These are phyloP conservation scores for Xerocomus nothofagi DNA, from an alignment of 1,284 basidiomycete genomes.

Conservation along the genomic window DNA sequence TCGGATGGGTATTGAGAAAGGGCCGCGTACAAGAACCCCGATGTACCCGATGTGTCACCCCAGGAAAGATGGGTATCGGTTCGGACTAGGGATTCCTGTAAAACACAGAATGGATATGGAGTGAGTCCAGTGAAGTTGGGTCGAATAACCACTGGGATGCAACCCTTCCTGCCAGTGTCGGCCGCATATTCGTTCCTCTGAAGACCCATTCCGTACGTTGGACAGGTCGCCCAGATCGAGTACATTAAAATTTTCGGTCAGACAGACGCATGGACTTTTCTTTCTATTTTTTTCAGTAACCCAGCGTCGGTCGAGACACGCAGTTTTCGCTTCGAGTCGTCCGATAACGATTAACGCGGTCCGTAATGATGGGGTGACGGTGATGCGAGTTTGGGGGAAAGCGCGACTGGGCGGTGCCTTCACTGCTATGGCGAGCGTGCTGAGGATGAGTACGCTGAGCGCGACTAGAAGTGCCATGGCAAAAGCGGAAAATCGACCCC, in stretches of 20 bases:
- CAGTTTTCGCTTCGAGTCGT: conserved; percentile 25
- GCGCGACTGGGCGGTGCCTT: conserved; percentile 5
- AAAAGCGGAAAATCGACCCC: conserved; percentile 8
- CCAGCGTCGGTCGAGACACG: neutral
- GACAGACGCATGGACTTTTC: conserved; percentile 16
- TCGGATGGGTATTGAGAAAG: conserved; percentile 13
- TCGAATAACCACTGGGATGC: conserved; percentile 45
- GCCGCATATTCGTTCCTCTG: neutral
- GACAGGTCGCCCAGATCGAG: conserved; percentile 37
- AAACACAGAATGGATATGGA: conserved; percentile 51
- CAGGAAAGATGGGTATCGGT: conserved; percentile 57
- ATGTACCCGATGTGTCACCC: conserved; percentile 23
- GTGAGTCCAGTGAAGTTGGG: conserved; percentile 51
- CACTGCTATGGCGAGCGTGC: conserved; percentile 30
- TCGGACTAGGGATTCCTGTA: conserved; percentile 68
- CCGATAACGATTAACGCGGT: too few species aligned
- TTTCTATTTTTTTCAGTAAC: conserved; percentile 24
- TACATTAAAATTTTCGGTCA: conserved; percentile 8
- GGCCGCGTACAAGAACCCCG: conserved; percentile 26
- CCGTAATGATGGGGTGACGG: neutral
- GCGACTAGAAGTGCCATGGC: neutral
- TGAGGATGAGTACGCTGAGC: conserved; percentile 25
- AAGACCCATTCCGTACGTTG: conserved; percentile 37
- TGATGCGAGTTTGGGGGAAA: conserved; percentile 18
- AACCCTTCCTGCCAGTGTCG: conserved; percentile 17